Conservation (phyloP, 1,139 yeast genomes). For the Magnusiomyces ingens region DNA sequence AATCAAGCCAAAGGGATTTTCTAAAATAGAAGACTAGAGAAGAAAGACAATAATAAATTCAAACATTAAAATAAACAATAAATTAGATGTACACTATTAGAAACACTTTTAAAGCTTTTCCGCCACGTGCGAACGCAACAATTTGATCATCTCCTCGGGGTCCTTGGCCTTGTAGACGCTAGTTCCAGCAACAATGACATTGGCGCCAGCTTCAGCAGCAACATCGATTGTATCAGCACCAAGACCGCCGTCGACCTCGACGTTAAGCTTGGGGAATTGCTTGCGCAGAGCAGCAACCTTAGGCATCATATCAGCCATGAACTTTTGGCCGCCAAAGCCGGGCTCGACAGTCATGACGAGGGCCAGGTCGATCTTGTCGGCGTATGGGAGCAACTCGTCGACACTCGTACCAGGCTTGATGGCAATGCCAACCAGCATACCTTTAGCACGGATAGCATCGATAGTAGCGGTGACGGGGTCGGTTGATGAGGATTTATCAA, state of each 20-base stretch:
- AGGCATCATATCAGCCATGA: slow-evolving; percentile 94
- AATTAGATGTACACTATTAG: too few species aligned
- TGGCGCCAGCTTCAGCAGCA: slow-evolving; percentile 94
- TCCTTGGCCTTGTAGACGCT: slow-evolving; percentile 79
- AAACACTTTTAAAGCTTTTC: neutral
- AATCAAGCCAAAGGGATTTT: too few species aligned
- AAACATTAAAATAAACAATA: too few species aligned
- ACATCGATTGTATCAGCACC: slow-evolving; percentile 74
- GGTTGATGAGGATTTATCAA: slow-evolving; percentile 2
- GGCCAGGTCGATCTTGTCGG: slow-evolving; percentile 80
- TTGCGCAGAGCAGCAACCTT: slow-evolving; percentile 73
- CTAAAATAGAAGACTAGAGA: too few species aligned
- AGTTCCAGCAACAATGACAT: slow-evolving; percentile 97
- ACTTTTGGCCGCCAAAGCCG: slow-evolving; percentile 97
- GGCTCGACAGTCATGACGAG: slow-evolving; percentile 98
- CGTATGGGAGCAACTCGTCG: slow-evolving; percentile 71
- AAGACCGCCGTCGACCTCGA: slow-evolving; percentile 96
- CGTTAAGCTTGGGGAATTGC: slow-evolving; percentile 70
- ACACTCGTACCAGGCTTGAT: slow-evolving; percentile 91
- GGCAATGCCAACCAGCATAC: slow-evolving; percentile 94
- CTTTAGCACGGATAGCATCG: slow-evolving; percentile 63
- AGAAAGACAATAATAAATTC: too few species aligned
- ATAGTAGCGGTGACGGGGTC: slow-evolving; percentile 65
- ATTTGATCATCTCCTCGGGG: slow-evolving; percentile 64
- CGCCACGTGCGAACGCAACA: slow-evolving; percentile 40